Evolutionary conservation across 164 flowering plant species (phyloP), one percentile per base, ranked within the genome.

Genomic region (Magnolia officinalis): DNA sequence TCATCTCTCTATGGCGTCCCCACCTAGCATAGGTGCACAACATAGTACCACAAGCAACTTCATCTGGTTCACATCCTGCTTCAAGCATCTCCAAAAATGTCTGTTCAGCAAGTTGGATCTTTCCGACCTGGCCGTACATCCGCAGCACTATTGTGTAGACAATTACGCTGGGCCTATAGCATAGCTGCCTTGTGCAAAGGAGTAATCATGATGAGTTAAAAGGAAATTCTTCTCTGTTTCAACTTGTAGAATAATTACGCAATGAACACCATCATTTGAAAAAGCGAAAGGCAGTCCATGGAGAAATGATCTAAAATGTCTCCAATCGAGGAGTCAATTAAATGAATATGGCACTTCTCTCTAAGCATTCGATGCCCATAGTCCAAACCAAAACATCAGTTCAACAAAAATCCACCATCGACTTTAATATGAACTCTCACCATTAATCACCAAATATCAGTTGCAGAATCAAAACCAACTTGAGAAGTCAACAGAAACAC

Each of bases 1-100:
- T 50, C 98, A 96, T 94, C 76, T 96, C 89, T 80, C 87, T 89
- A 77, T 89, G 91, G 66, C 89, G 93, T 10, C 96, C 98, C 99
- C 99, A 96, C 86, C 93, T 89, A 78, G 99, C 99, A 86, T 96
- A 96, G 52, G 95, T 80, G 85, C 98, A 96, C 64, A 96, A 78
- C 97, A 93, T 89, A 71, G 99, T 96, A 52, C 99, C 99, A 82
- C 97, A 93, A 76, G 98, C 98, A 85, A 96, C 89, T 82, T 89
- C 96, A 83, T 96, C 99, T 11, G 99, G 96, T 80, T 96, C 99
- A 81, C 94, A 91, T 74, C 97, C 96, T 52, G 88, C 90, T 81
- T 96, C 98, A 81, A 96, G 95, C 98, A 96, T 94, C 89, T 94
- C 98, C 89, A 96, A 79, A 86, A 96, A 96, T 63, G 86, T 84